These are phyloP conservation scores for Rhizopogon vinicolor DNA, from an alignment of 768 basidiomycete species.

Conservation along the genomic window DNA sequence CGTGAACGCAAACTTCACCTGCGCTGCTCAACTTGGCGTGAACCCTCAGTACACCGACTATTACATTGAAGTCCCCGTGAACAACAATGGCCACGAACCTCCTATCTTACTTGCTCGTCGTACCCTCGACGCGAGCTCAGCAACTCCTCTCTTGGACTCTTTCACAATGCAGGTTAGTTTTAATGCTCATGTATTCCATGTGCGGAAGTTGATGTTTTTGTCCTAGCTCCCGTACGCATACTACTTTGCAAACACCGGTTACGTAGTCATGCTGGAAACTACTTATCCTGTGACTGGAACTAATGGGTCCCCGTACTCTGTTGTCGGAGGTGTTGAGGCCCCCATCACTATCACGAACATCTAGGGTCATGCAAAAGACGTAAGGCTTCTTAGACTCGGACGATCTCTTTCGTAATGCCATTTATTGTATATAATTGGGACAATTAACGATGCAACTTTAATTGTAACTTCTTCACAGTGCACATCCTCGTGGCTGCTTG, in stretches of 20 bases:
- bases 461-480: neutral
- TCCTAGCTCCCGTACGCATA: slow-evolving; percentile 19
- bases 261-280: slow-evolving; percentile 19
- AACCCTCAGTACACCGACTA: slow-evolving; percentile 25
- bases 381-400: no score
- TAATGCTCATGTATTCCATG: neutral
- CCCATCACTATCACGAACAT: slow-evolving; percentile 12
- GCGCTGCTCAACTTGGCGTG: slow-evolving; percentile 17
- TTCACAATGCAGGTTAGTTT: slow-evolving; percentile 16
- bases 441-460: neutral
- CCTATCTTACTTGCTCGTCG: slow-evolving; percentile 24
- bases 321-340: slow-evolving; percentile 15
- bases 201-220: slow-evolving; percentile 3
- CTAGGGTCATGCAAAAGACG: neutral
- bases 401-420: no score
- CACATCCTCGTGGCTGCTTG: slow-evolving; percentile 40
- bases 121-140: slow-evolving; percentile 5
- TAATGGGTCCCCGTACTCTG: slow-evolving; percentile 15
- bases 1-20: slow-evolving; percentile 19
- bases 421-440: neutral
- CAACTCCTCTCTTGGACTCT: slow-evolving; percentile 1
- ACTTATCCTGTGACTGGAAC: slow-evolving; percentile 18
- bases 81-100: slow-evolving; percentile 26
- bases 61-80: slow-evolving; percentile 27
- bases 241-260: slow-evolving; percentile 16